phyloP scores from a whole-genome alignment of 306 rosid species.

The Neltuma alba region DNA sequence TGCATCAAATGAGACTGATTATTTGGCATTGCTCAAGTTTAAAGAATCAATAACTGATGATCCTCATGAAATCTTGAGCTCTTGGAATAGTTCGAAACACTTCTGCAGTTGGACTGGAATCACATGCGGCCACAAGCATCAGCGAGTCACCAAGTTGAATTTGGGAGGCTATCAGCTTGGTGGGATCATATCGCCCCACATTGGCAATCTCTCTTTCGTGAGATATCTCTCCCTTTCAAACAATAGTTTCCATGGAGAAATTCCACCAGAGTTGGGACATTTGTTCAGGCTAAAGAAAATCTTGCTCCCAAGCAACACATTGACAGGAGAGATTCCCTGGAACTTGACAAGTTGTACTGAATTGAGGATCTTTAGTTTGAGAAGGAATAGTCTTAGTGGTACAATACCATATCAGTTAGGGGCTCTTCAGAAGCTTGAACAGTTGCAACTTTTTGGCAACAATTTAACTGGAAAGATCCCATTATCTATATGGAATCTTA shows the following conservation, averaged over 20 bases:
- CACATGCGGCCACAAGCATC: background rate
- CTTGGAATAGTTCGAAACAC: background rate
- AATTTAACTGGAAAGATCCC: background rate
- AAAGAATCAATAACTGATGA: background rate
- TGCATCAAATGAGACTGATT: slow-evolving; percentile 9
- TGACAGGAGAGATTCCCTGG: background rate
- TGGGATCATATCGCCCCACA: background rate
- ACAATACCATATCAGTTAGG: background rate
- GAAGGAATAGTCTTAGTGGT: background rate
- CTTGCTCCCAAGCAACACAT: background rate
- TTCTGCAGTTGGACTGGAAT: background rate
- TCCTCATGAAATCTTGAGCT: background rate
- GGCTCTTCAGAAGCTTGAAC: background rate
- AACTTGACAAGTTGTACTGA: background rate
- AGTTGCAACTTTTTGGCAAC: background rate
- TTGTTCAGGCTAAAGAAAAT: background rate
- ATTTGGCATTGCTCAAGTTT: background rate
- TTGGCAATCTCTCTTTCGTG: slow-evolving; percentile 10
- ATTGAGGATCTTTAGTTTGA: background rate
- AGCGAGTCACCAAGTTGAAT: background rate
- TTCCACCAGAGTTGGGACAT: background rate
- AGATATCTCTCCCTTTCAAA: background rate
- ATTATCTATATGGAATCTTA: background rate
- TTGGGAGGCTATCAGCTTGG: background rate
- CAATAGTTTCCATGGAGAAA: background rate